Conservation (phyloP, 2,329 filamentous ascomycete genomes). For the Ophiosphaerella narmari region DNA sequence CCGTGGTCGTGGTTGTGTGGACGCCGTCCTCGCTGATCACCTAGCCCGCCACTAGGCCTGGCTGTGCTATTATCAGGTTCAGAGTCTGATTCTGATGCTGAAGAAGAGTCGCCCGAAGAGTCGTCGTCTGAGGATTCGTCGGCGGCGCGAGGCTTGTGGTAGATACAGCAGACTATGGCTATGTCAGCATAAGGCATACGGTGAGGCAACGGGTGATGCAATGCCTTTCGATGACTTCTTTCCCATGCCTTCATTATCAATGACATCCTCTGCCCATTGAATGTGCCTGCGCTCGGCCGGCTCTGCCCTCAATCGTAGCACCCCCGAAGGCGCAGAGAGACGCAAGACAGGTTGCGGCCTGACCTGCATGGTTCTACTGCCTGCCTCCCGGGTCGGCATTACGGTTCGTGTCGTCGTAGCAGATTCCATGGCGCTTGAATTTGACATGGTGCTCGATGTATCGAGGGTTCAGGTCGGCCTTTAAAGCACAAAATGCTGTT, state of each 20-base stretch:
- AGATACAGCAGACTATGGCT: conserved; percentile 91
- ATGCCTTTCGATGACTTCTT: conserved; percentile 93
- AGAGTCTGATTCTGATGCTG: conserved; percentile 59
- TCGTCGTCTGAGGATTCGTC: conserved; percentile 79
- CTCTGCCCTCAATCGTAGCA: conserved; percentile 49
- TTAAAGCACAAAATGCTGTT: conserved; percentile 10
- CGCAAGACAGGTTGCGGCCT: conserved; percentile 39
- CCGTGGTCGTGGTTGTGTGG: conserved; percentile 33
- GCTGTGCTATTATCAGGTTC: conserved; percentile 57
- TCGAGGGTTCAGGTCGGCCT: conserved; percentile 61
- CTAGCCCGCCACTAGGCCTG: conserved; percentile 42
- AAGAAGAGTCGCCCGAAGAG: conserved; percentile 62
- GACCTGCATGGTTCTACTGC: conserved; percentile 31
- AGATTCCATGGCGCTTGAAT: conserved; percentile 27
- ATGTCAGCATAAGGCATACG: conserved; percentile 2
- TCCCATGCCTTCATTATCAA: conserved; percentile 94
- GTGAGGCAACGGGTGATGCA: neutral
- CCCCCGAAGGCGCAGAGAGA: conserved; percentile 41
- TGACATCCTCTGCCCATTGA: conserved; percentile 88
- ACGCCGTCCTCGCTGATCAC: conserved; percentile 29
- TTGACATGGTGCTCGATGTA: conserved; percentile 70
- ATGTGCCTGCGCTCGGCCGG: conserved; percentile 64
- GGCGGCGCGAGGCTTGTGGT: conserved; percentile 74
- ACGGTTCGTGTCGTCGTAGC: conserved; percentile 23
- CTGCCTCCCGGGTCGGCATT: conserved; percentile 21